Conservation (phyloP, 768 basidiomycete genomes). For the Lyophyllum atratum region DNA sequence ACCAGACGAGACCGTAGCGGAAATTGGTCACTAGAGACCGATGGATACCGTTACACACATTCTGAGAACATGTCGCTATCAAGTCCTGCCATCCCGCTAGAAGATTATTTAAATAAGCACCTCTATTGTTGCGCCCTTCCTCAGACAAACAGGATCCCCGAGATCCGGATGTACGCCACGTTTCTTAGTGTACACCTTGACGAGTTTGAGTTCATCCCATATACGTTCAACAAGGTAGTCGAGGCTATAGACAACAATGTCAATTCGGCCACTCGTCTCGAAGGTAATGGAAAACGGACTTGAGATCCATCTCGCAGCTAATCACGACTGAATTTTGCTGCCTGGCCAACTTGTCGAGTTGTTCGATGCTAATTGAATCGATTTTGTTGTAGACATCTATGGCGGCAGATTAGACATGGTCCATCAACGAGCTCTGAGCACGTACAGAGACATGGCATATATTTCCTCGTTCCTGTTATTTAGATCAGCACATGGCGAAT, state of each 20-base stretch:
- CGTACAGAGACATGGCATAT: constrained; percentile 89
- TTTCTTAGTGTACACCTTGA: constrained; percentile 97
- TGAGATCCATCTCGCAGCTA: constrained; percentile 92
- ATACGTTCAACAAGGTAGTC: constrained; percentile 75
- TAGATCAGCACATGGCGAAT: neutral
- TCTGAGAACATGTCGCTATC: constrained; percentile 35
- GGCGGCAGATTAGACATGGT: neutral
- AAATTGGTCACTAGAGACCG: constrained; percentile 88
- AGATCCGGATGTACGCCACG: constrained; percentile 94
- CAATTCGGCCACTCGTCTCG: neutral
- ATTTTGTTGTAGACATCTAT: constrained; percentile 96
- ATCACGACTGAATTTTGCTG: constrained; percentile 90
- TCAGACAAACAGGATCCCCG: constrained; percentile 85
- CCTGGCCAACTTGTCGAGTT: constrained; percentile 80
- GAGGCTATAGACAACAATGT: constrained; percentile 43
- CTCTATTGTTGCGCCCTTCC: constrained; percentile 93
- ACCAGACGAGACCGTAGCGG: constrained; percentile 95
- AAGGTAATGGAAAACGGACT: constrained; percentile 49
- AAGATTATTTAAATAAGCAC: constrained; percentile 35
- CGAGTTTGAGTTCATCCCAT: constrained; percentile 78
- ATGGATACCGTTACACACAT: constrained; percentile 92
- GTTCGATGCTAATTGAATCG: constrained; percentile 83
- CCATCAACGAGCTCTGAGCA: constrained; percentile 2
- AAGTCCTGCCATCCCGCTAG: neutral
- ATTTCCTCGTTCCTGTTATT: constrained; percentile 84